A percentile compares a stretch with the other conserved stretches of the same genome.
These are phyloP conservation scores for Thinopyrum elongatum DNA, from an alignment of 176 grass and related monocot genomes.

Conservation along the genomic window DNA sequence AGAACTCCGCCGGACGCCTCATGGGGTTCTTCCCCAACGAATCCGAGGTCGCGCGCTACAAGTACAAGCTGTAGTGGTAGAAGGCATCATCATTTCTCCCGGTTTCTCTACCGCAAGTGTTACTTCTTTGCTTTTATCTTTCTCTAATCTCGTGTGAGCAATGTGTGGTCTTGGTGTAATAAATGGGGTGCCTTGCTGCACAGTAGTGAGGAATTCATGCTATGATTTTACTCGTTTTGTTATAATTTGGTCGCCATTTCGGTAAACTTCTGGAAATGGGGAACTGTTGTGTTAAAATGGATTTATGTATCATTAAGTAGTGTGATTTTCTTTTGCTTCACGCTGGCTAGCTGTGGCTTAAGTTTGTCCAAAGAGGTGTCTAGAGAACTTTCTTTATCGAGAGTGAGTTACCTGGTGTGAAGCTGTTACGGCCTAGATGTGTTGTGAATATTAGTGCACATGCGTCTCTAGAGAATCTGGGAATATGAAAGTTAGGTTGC, in stretches of 20 bases:
- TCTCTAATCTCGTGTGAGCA: slow-evolving; percentile 27
- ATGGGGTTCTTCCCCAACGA: slow-evolving; percentile 99
- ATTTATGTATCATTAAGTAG: not conserved
- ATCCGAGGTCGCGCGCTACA: slow-evolving; percentile 70
- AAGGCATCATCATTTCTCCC: not conserved
- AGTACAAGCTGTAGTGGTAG: slow-evolving; percentile 47
- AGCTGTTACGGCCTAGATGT: not conserved
- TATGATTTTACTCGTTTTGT: slow-evolving; percentile 38
- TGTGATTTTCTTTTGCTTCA: not conserved
- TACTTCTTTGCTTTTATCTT: slow-evolving; percentile 18
- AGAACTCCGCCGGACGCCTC: slow-evolving; percentile 90
- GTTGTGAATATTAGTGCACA: slow-evolving; percentile 10
- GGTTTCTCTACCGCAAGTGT: not conserved
- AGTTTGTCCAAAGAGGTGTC: not conserved
- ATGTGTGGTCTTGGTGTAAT: slow-evolving; percentile 31
- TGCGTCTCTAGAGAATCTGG: not conserved
- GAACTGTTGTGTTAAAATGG: not conserved
- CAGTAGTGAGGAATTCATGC: slow-evolving; percentile 19
- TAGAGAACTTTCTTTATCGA: not conserved
- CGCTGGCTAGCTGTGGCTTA: not conserved
- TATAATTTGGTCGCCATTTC: slow-evolving; percentile 6
- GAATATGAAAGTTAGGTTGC: not conserved
- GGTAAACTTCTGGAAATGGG: not conserved
- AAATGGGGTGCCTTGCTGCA: slow-evolving; percentile 37
- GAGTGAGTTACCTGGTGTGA: not conserved